phyloP scores from a whole-genome alignment of 352 stramenopile species.

The Pythium rhizo-oryzae region DNA sequence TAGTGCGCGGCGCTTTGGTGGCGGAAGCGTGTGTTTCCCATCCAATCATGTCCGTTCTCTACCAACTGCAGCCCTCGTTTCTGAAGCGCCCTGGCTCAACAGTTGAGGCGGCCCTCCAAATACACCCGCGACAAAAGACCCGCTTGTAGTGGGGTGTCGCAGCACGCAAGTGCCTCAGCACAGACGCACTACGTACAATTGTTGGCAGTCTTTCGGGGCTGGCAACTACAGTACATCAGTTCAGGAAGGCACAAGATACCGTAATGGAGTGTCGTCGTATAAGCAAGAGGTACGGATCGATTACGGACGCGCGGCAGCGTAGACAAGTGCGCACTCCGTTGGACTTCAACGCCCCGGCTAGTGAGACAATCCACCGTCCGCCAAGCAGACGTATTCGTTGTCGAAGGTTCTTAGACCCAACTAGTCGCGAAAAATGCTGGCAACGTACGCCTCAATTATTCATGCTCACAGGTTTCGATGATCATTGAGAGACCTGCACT shows the following conservation, averaged over 20 bases:
- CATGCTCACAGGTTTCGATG: background rate
- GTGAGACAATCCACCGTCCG: background rate
- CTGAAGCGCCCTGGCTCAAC: background rate
- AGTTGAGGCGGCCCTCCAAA: background rate
- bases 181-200: no score
- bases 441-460: background rate
- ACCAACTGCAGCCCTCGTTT: background rate
- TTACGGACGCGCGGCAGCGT: background rate
- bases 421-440: background rate
- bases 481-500: background rate
- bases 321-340: background rate
- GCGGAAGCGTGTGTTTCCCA: no score
- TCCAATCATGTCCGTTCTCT: background rate
- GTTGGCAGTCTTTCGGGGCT: no score
- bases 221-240: no score
- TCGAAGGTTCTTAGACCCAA: background rate
- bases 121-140: no score
- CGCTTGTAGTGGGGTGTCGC: no score
- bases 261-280: no score
- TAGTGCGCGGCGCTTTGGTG: no score
- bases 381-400: background rate
- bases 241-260: no score
- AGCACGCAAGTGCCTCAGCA: no score
- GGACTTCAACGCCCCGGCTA: background rate
- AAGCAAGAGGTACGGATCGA: background rate